These are phyloP conservation scores for Austroboletus novae-zelandiae DNA, from an alignment of 1,284 basidiomycete species.

Conservation along the genomic window DNA sequence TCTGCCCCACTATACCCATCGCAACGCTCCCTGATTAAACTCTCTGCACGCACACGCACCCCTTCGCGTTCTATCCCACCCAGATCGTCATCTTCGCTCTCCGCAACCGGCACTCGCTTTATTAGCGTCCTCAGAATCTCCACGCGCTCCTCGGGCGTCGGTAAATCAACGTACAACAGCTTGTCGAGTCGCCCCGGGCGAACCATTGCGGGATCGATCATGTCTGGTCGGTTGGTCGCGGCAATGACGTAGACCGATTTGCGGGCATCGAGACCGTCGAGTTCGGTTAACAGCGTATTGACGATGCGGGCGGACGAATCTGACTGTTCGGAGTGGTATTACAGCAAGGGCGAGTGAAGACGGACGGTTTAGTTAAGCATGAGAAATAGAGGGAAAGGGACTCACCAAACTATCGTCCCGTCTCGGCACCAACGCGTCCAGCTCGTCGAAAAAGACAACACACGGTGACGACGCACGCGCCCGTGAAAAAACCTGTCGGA, in stretches of 20 bases:
- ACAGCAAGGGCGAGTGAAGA: too few species aligned
- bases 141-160: conserved; percentile 70
- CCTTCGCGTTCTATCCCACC: conserved; percentile 22
- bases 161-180: conserved; percentile 94
- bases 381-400: conserved; percentile 2
- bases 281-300: conserved; percentile 94
- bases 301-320: conserved; percentile 97
- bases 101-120: conserved; percentile 68
- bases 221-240: conserved; percentile 98
- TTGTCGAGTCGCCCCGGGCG: conserved; percentile 96
- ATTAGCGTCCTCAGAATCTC: conserved; percentile 81
- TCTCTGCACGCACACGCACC: conserved; percentile 36
- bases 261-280: conserved; percentile 90
- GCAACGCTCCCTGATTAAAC: conserved; percentile 58
- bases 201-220: conserved; percentile 99
- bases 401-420: conserved; percentile 87
- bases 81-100: conserved; percentile 5
- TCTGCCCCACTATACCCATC: conserved; percentile 92
- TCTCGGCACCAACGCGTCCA: conserved; percentile 93
- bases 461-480: conserved; percentile 88
- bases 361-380: too few species aligned
- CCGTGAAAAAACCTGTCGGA: conserved; percentile 89
- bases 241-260: conserved; percentile 95
- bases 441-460: conserved; percentile 94
- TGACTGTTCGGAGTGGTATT: conserved; percentile 51